phyloP scores from a whole-genome alignment of 208 protist genomes.

The Leishmania tropica region DNA sequence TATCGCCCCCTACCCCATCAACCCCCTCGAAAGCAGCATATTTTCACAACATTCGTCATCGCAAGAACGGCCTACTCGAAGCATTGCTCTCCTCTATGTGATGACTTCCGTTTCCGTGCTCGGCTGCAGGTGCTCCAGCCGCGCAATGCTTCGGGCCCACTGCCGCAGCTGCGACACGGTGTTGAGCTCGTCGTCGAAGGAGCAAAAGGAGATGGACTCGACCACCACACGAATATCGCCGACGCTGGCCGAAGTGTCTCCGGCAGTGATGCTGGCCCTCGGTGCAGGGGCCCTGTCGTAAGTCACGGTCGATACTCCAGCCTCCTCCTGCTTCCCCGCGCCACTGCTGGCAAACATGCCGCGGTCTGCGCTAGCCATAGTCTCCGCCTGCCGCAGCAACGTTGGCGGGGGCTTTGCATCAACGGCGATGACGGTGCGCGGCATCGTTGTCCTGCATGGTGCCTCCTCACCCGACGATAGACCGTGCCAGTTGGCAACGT shows the following conservation, averaged over 20 bases:
- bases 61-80: background rate
- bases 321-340: background rate
- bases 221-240: conserved; percentile 8
- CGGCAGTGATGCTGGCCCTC: background rate
- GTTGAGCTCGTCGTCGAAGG: conserved; percentile 30
- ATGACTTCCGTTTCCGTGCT: conserved; percentile 35
- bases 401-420: no score
- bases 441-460: background rate
- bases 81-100: conserved; percentile 5
- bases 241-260: conserved; percentile 1
- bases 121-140: conserved; percentile 20
- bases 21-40: no score
- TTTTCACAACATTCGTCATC: background rate
- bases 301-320: background rate
- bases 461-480: background rate
- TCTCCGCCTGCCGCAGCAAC: background rate
- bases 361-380: background rate
- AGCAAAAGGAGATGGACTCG: conserved; percentile 8
- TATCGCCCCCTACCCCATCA: no score
- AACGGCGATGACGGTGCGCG: background rate
- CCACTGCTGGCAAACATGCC: background rate
- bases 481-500: conserved; percentile 25
- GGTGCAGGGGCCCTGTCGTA: background rate
- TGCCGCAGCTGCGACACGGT: conserved; percentile 24
- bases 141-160: conserved; percentile 24